A percentile compares a stretch with the other conserved stretches of the same genome.
Conservation (phyloP, 495 filamentous ascomycete species). For the Penicillium pancosmium region DNA sequence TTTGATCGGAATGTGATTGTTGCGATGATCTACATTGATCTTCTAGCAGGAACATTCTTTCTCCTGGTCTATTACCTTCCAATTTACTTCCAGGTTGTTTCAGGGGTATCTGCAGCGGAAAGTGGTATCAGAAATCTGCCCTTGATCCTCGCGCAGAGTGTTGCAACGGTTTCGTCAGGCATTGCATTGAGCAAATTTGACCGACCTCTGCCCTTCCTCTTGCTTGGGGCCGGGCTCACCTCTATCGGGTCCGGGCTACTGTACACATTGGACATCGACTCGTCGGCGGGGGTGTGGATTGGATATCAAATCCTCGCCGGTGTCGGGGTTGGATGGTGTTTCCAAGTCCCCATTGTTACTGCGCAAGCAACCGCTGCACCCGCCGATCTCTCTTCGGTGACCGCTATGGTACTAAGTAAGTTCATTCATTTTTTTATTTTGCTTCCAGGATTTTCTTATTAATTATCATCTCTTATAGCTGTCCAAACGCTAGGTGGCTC, state of each 20-base stretch:
- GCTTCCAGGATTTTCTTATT: background rate
- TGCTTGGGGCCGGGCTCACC: background rate
- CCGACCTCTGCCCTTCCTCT: background rate
- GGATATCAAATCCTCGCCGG: slow-evolving; percentile 51
- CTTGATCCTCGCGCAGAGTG: slow-evolving; percentile 51
- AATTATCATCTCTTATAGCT: slow-evolving; percentile 8
- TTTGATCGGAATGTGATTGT: slow-evolving; percentile 6
- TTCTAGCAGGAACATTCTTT: slow-evolving; percentile 24
- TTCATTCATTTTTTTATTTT: background rate
- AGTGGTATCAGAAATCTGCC: slow-evolving; percentile 73
- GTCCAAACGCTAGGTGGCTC: slow-evolving; percentile 16
- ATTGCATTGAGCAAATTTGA: background rate
- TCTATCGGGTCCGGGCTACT: background rate
- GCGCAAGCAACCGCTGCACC: slow-evolving; percentile 23
- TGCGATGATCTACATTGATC: slow-evolving; percentile 22
- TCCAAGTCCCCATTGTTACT: slow-evolving; percentile 72
- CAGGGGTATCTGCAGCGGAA: slow-evolving; percentile 59
- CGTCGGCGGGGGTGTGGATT: background rate
- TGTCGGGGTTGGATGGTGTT: slow-evolving; percentile 63
- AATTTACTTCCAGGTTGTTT: slow-evolving; percentile 75
- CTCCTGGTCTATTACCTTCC: slow-evolving; percentile 43
- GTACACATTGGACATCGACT: background rate
- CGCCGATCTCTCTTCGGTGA: background rate
- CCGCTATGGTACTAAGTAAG: slow-evolving; percentile 11
- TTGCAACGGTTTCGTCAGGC: slow-evolving; percentile 4